phyloP scores from a whole-genome alignment of 2,329 filamentous ascomycete genomes.

The Colletotrichum echinochloae region DNA sequence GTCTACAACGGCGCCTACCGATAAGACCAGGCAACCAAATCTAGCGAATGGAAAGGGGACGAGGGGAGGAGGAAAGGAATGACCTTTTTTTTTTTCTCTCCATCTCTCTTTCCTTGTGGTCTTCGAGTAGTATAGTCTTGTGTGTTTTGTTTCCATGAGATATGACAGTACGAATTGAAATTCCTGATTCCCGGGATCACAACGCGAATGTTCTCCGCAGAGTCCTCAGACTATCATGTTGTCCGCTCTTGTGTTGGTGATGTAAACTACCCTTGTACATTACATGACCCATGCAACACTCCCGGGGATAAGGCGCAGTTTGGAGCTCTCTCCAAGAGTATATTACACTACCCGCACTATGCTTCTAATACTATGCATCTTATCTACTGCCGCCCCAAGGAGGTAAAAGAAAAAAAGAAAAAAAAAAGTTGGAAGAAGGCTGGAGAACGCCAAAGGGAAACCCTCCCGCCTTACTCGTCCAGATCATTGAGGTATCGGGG shows the following conservation, averaged over 20 bases:
- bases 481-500: not conserved
- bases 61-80: not conserved
- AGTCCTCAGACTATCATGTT: no score
- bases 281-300: no score
- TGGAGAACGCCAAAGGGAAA: not conserved
- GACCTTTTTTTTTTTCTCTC: not conserved
- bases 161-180: slow-evolving; percentile 17
- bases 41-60: not conserved
- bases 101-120: slow-evolving; percentile 10
- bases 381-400: not conserved
- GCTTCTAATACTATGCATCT: not conserved
- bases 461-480: not conserved
- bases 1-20: no score
- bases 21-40: no score
- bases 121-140: slow-evolving; percentile 19
- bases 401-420: no score
- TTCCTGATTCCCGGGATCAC: slow-evolving; percentile 32
- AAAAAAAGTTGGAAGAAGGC: not conserved
- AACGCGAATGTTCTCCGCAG: no score
- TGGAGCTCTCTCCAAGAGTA: no score
- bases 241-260: not conserved
- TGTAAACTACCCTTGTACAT: no score
- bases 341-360: no score
- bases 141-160: slow-evolving; percentile 8
- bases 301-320: no score